Evolutionary conservation across 2,329 filamentous ascomycete species (phyloP).

Genomic region (Zalaria sp.): DNA sequence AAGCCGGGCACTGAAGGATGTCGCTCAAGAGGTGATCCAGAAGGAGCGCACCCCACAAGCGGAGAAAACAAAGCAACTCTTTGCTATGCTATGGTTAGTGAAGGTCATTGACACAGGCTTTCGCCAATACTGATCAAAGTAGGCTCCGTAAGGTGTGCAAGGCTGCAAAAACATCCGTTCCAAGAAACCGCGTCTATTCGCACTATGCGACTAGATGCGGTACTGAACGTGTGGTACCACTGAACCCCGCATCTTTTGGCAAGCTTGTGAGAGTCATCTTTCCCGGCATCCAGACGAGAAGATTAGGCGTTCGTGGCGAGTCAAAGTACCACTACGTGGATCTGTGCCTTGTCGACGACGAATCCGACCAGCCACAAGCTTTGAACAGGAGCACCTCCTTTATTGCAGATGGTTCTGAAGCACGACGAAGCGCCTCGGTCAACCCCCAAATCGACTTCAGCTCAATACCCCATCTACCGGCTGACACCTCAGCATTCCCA

Average conservation of each 20-base stretch:
- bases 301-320: slow-evolving; percentile 84
- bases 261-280: slow-evolving; percentile 95
- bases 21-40: slow-evolving; percentile 61
- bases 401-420: slow-evolving; percentile 6
- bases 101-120: neutral
- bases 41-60: slow-evolving; percentile 71
- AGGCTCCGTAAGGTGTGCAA: slow-evolving; percentile 64
- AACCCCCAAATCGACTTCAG: slow-evolving; percentile 20
- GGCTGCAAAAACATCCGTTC: slow-evolving; percentile 71
- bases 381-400: slow-evolving; percentile 10
- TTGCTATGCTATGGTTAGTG: slow-evolving; percentile 74
- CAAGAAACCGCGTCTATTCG: slow-evolving; percentile 83
- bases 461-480: slow-evolving; percentile 29
- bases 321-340: slow-evolving; percentile 91
- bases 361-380: slow-evolving; percentile 10
- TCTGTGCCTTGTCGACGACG: slow-evolving; percentile 34
- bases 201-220: slow-evolving; percentile 90
- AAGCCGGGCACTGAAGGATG: slow-evolving; percentile 52
- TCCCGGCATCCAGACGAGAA: slow-evolving; percentile 81
- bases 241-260: slow-evolving; percentile 95
- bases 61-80: slow-evolving; percentile 71
- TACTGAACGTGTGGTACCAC: slow-evolving; percentile 80
- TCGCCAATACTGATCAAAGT: slow-evolving; percentile 12
- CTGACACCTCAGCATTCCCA: slow-evolving; percentile 35
- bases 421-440: slow-evolving; percentile 16